phyloP scores from a whole-genome alignment of 768 basidiomycete species.

The Leccinum fibrillosum region DNA sequence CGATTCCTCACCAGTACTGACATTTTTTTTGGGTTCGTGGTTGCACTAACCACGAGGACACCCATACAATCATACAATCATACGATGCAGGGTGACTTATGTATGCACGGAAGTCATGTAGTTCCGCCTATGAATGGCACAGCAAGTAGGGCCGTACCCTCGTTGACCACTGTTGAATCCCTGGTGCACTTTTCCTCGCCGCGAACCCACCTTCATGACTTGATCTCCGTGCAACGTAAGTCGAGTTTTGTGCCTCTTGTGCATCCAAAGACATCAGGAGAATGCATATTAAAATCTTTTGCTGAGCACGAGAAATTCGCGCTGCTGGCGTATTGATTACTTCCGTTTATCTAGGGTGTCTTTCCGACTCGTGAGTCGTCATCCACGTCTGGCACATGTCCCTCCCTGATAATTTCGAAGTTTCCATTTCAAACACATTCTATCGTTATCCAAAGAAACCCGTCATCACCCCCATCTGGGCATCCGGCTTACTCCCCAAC shows the following conservation, averaged over 20 bases:
- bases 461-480: conserved; percentile 8
- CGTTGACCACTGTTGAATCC: conserved; percentile 9
- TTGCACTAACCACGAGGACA: conserved; percentile 26
- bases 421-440: conserved; percentile 7
- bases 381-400: conserved; percentile 5
- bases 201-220: conserved; percentile 14
- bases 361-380: conserved; percentile 1
- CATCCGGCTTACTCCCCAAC: neutral
- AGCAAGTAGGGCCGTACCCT: conserved; percentile 20
- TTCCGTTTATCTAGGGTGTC: conserved; percentile 9
- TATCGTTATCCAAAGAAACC: conserved; percentile 7
- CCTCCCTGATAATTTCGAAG: conserved; percentile 10
- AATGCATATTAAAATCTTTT: conserved; percentile 5
- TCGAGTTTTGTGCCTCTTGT: neutral
- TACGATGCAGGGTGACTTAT: conserved; percentile 20
- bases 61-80: conserved; percentile 5
- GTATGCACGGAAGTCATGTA: conserved; percentile 17
- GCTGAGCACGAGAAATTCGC: conserved; percentile 1
- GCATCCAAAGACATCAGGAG: neutral
- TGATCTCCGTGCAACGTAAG: conserved; percentile 16
- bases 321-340: conserved; percentile 6
- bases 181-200: conserved; percentile 7
- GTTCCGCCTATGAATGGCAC: conserved; percentile 14
- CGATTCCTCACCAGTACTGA: conserved; percentile 27
- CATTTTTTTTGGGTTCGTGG: conserved; percentile 23